phyloP scores from a whole-genome alignment of 139 green algal species.

The Coccomyxa sp. region DNA sequence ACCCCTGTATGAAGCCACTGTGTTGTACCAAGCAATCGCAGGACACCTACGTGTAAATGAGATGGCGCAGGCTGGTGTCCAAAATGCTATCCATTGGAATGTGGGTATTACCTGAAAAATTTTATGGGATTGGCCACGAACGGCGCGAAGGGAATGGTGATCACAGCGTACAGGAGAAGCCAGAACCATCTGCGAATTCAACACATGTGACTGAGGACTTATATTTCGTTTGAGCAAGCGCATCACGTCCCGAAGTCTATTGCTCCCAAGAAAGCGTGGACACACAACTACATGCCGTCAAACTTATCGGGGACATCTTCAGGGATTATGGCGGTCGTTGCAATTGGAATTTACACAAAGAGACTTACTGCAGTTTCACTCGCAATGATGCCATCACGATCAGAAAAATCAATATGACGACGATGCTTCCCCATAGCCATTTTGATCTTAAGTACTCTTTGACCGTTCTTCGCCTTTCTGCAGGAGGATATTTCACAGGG shows the following conservation, averaged over 20 bases:
- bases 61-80: neutral
- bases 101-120: conserved; percentile 12
- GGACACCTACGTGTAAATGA: no score
- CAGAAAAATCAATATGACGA: conserved; percentile 2
- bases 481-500: no score
- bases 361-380: neutral
- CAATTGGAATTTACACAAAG: neutral
- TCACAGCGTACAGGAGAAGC: conserved; percentile 19
- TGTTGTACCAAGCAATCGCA: no score
- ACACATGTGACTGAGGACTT: no score
- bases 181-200: conserved; percentile 12
- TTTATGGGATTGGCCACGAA: conserved; percentile 5
- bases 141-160: conserved; percentile 21
- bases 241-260: no score
- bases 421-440: neutral
- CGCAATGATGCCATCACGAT: conserved; percentile 1
- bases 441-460: neutral
- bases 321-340: no score
- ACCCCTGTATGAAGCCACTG: conserved; percentile 6
- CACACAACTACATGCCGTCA: no score
- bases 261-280: no score
- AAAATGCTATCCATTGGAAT: neutral
- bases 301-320: no score
- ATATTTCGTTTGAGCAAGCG: no score
- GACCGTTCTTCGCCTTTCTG: no score